These are phyloP conservation scores for Tylopilus felleus DNA, from an alignment of 768 basidiomycete species.

Conservation along the genomic window DNA sequence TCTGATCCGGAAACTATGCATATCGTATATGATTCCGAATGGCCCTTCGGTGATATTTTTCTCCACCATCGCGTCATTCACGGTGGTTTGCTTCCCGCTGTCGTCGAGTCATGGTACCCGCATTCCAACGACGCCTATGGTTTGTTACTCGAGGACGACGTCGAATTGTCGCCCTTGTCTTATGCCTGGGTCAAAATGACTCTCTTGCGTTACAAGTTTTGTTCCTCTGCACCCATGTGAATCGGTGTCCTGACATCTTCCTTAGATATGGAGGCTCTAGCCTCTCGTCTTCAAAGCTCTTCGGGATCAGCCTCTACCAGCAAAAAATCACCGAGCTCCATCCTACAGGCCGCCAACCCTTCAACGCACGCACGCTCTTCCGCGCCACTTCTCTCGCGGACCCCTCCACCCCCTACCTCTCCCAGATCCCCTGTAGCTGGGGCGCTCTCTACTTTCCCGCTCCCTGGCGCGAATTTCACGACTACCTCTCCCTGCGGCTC, in stretches of 20 bases:
- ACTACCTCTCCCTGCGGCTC: conserved; percentile 70
- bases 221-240: background rate
- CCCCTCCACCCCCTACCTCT: conserved; percentile 69
- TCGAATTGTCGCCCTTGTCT: conserved; percentile 80
- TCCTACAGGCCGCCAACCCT: conserved; percentile 60
- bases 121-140: conserved; percentile 69
- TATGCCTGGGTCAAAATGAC: conserved; percentile 84
- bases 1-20: conserved; percentile 59
- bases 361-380: conserved; percentile 65
- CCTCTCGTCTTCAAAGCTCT: conserved; percentile 48
- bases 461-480: conserved; percentile 85
- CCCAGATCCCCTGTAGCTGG: conserved; percentile 89
- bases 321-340: conserved; percentile 78
- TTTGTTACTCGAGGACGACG: conserved; percentile 79
- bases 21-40: conserved; percentile 48
- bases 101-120: conserved; percentile 91
- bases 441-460: conserved; percentile 89
- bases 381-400: conserved; percentile 35
- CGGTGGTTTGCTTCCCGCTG: conserved; percentile 75
- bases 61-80: conserved; percentile 74
- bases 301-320: conserved; percentile 84
- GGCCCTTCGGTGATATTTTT: conserved; percentile 58
- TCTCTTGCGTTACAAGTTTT: conserved; percentile 74
- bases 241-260: background rate
- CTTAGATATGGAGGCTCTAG: conserved; percentile 51